These are phyloP conservation scores for Trichoderma sp. DNA, from an alignment of 2,329 filamentous ascomycete genomes.

Conservation along the genomic window DNA sequence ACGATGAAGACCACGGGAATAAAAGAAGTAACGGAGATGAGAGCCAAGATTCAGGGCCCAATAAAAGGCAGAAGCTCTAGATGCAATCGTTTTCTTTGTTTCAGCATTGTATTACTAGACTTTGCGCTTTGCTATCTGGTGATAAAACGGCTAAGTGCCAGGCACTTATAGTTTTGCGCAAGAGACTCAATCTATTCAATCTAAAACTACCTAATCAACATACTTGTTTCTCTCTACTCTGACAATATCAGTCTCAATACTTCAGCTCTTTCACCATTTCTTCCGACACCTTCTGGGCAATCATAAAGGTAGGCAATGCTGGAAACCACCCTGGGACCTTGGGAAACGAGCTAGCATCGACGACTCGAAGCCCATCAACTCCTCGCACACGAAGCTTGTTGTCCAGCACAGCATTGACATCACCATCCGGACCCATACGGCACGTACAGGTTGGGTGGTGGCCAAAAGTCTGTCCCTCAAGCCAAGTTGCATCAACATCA, in stretches of 20 bases:
- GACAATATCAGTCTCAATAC: background rate
- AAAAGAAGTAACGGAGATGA: background rate
- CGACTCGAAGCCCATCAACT: background rate
- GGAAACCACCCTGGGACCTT: background rate
- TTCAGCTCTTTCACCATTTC: background rate
- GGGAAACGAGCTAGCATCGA: background rate
- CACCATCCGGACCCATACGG: background rate
- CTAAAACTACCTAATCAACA: background rate
- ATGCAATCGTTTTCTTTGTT: background rate
- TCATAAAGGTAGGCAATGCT: background rate
- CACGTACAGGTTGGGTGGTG: background rate
- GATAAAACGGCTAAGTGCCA: background rate
- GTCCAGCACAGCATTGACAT: background rate
- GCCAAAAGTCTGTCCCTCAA: background rate
- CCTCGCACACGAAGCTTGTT: background rate
- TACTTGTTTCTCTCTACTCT: background rate
- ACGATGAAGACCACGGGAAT: background rate
- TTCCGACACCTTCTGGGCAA: background rate
- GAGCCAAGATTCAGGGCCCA: background rate
- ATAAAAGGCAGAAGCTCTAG: background rate
- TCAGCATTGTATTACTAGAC: background rate
- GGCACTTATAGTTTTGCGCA: rapidly evolving
- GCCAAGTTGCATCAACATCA: background rate
- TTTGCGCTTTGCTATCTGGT: background rate
- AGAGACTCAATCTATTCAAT: background rate